Percentiles rank a stretch among this genome's conserved stretches.
These are phyloP conservation scores for Adansonia gregorii DNA, from an alignment of 441 rosid genomes.

Conservation along the genomic window DNA sequence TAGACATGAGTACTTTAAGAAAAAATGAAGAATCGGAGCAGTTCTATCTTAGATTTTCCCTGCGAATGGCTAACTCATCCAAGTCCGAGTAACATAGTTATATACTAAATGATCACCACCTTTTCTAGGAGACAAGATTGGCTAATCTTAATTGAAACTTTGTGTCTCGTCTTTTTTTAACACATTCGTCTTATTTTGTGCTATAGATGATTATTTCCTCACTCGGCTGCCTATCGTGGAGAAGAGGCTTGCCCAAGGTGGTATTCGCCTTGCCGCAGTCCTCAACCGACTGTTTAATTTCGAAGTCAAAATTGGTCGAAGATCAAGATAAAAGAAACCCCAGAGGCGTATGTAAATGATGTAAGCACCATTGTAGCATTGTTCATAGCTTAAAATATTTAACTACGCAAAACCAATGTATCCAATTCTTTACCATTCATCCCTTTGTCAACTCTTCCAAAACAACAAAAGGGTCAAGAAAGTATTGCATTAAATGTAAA, in stretches of 20 bases:
- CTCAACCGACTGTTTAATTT: constrained; percentile 71
- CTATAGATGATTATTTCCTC: constrained; percentile 78
- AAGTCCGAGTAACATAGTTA: background rate
- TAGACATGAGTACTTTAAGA: too few relatives aligned
- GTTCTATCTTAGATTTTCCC: background rate
- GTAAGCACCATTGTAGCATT: background rate
- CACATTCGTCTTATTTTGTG: constrained; percentile 18
- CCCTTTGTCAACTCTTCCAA: constrained; percentile 24
- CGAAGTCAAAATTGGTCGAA: constrained; percentile 40
- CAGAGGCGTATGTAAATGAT: constrained; percentile 17
- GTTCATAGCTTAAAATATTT: constrained; percentile 18
- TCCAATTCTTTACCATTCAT: background rate
- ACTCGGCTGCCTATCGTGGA: constrained; percentile 81
- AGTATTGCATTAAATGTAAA: too few relatives aligned
- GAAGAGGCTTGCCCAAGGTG: constrained; percentile 82
- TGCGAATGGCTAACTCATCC: constrained; percentile 17
- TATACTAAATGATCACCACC: background rate
- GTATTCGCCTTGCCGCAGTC: constrained; percentile 72
- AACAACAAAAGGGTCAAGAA: background rate
- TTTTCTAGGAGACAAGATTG: background rate
- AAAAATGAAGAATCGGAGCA: too few relatives aligned
- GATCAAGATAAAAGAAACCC: constrained; percentile 36
- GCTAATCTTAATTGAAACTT: background rate
- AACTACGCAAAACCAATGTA: background rate
- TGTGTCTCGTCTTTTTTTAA: constrained; percentile 2